A percentile compares a stretch with the other conserved stretches of the same genome.
phyloP scores from a whole-genome alignment of 768 basidiomycete species.

The Boletus sp. region DNA sequence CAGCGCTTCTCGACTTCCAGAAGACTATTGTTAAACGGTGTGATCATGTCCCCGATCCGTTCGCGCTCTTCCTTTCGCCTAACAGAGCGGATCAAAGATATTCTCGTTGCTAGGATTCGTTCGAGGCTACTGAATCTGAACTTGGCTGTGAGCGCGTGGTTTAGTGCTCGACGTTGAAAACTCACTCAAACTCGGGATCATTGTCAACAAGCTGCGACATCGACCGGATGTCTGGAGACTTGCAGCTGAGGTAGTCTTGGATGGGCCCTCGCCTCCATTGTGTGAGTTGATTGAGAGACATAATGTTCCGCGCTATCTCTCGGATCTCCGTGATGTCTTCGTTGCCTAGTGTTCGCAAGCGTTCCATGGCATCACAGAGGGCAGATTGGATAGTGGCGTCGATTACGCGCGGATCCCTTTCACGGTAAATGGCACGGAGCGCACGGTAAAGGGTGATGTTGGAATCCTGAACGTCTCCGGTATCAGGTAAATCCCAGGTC shows the following conservation, averaged over 20 bases:
- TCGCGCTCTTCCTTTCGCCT: slow-evolving; percentile 68
- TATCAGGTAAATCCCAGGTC: slow-evolving; percentile 90
- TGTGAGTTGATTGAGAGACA: slow-evolving; percentile 78
- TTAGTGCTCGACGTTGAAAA: slow-evolving; percentile 9
- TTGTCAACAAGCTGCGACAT: slow-evolving; percentile 49
- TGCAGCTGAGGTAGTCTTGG: slow-evolving; percentile 28
- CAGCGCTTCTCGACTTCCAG: slow-evolving; percentile 64
- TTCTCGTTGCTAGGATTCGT: slow-evolving; percentile 73
- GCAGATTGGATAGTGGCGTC: slow-evolving; percentile 49
- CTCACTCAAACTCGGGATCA: slow-evolving; percentile 66
- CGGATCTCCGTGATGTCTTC: slow-evolving; percentile 82
- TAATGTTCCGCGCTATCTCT: slow-evolving; percentile 63
- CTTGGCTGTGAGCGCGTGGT: slow-evolving; percentile 11
- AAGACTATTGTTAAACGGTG: slow-evolving; percentile 51
- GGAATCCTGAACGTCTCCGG: slow-evolving; percentile 40
- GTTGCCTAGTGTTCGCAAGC: slow-evolving; percentile 62
- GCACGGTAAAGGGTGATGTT: slow-evolving; percentile 72
- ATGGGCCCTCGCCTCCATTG: slow-evolving; percentile 50
- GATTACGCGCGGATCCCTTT: slow-evolving; percentile 55
- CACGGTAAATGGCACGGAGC: slow-evolving; percentile 78
- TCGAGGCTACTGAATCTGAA: slow-evolving; percentile 75
- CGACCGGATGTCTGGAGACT: slow-evolving; percentile 34
- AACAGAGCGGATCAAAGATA: slow-evolving; percentile 74
- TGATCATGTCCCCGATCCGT: slow-evolving; percentile 69
- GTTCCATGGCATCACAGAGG: slow-evolving; percentile 59